A percentile compares a stretch with the other conserved stretches of the same genome.
These are phyloP conservation scores for Mycena pura DNA, from an alignment of 768 basidiomycete genomes.

Conservation along the genomic window DNA sequence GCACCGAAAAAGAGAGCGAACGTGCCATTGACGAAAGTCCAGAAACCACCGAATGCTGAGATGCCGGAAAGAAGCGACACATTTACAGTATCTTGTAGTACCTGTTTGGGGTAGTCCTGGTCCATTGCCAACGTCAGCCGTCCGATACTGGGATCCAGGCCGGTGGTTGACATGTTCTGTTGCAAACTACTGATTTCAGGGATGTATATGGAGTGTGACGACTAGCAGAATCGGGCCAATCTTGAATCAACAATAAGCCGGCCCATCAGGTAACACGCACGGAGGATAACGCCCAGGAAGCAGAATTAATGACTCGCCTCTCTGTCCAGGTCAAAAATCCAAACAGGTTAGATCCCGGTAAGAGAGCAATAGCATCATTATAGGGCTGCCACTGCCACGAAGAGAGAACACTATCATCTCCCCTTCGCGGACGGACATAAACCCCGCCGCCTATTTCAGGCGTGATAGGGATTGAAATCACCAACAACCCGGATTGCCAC, in stretches of 20 bases:
- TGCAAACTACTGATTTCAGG: not conserved
- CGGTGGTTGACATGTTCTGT: no score
- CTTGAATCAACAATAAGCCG: not conserved
- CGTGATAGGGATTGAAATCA: no score
- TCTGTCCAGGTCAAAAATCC: not conserved
- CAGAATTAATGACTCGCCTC: not conserved
- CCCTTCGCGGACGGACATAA: not conserved
- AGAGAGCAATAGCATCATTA: not conserved
- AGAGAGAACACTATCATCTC: not conserved
- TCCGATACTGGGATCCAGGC: no score
- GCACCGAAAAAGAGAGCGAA: no score
- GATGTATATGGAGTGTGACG: not conserved
- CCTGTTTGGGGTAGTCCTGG: not conserved
- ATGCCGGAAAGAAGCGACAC: not conserved
- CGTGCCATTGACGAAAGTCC: no score
- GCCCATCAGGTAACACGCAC: not conserved
- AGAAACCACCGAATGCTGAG: not conserved
- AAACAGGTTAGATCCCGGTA: not conserved
- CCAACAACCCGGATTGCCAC: no score
- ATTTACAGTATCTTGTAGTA: no score
- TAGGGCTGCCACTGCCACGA: no score
- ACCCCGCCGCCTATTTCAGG: no score
- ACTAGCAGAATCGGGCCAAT: not conserved
- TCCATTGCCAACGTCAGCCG: no score
- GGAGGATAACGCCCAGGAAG: not conserved